Percentiles rank a stretch among this genome's conserved stretches.
Evolutionary conservation across 768 basidiomycete species (phyloP).

Genomic region (Tylopilus subfusipes): DNA sequence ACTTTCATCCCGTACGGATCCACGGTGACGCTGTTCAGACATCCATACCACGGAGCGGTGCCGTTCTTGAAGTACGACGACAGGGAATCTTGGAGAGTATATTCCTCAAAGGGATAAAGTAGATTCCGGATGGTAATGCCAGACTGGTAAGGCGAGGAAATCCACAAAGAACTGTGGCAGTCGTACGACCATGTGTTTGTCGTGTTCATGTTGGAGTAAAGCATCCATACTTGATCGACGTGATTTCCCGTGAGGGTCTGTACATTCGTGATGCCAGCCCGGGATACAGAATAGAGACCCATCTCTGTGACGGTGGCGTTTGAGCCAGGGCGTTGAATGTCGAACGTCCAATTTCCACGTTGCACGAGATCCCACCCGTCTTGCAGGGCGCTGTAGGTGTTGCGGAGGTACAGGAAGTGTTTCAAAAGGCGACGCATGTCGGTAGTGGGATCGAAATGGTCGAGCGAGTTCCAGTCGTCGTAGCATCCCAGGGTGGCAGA

Average conservation of each 20-base stretch:
- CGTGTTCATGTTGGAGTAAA: slow-evolving; percentile 82
- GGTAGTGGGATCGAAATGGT: slow-evolving; percentile 91
- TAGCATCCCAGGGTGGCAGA: slow-evolving; percentile 76
- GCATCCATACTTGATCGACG: slow-evolving; percentile 72
- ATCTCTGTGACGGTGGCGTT: slow-evolving; percentile 78
- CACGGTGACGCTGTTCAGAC: slow-evolving; percentile 62
- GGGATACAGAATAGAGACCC: slow-evolving; percentile 81
- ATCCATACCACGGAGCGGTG: slow-evolving; percentile 67
- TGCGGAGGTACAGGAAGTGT: slow-evolving; percentile 70
- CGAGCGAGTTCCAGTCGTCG: slow-evolving; percentile 89
- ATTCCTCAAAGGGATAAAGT: slow-evolving; percentile 79
- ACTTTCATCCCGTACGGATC: slow-evolving; percentile 79
- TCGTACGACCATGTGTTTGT: slow-evolving; percentile 62
- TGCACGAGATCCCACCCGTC: slow-evolving; percentile 87
- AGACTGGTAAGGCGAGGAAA: slow-evolving; percentile 70
- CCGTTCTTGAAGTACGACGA: slow-evolving; percentile 60
- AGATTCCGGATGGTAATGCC: slow-evolving; percentile 68
- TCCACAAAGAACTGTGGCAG: slow-evolving; percentile 62
- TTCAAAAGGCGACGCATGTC: slow-evolving; percentile 70
- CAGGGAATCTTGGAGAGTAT: slow-evolving; percentile 62
- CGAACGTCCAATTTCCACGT: slow-evolving; percentile 80
- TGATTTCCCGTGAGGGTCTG: slow-evolving; percentile 62
- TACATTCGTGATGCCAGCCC: slow-evolving; percentile 53
- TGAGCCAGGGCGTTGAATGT: slow-evolving; percentile 79
- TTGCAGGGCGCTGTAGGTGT: slow-evolving; percentile 66